Conservation (phyloP, 106 monocot genomes). For the Amphibolis antarctica region DNA sequence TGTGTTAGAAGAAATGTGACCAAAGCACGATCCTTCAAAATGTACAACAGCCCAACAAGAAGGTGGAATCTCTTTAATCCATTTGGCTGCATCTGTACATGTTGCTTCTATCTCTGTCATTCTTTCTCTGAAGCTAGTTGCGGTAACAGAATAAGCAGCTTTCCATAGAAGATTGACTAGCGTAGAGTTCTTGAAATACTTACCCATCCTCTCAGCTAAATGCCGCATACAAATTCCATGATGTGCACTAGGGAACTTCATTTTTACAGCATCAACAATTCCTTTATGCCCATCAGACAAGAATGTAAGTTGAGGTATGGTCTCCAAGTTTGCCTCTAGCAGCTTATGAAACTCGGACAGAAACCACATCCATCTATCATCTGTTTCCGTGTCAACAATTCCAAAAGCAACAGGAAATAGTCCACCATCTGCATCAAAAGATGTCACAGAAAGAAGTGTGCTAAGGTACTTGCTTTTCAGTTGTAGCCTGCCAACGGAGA, state of each 20-base stretch:
- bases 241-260: conserved; percentile 41
- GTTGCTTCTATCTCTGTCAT: conserved; percentile 45
- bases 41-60: conserved; percentile 34
- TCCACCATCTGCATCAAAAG: conserved; percentile 61
- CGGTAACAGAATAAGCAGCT: conserved; percentile 49
- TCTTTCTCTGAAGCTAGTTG: conserved; percentile 33
- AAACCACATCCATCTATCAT: conserved; percentile 75
- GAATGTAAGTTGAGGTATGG: conserved; percentile 41
- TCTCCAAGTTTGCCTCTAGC: conserved; percentile 26
- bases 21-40: conserved; percentile 41
- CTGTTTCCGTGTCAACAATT: conserved; percentile 47
- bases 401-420: conserved; percentile 55
- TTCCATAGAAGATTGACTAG: conserved; percentile 52
- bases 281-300: conserved; percentile 33
- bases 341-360: conserved; percentile 60
- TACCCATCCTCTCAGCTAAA: conserved; percentile 40
- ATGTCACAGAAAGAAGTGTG: conserved; percentile 42
- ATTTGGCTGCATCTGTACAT: conserved; percentile 41
- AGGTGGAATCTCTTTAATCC: conserved; percentile 39
- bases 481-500: conserved; percentile 34
- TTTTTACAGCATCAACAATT: conserved; percentile 37
- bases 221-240: conserved; percentile 45
- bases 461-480: conserved; percentile 63
- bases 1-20: conserved; percentile 49
- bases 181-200: conserved; percentile 52